Evolutionary conservation across 73 alveolate genomes (phyloP).

Genomic region (Paramecium bursaria): DNA sequence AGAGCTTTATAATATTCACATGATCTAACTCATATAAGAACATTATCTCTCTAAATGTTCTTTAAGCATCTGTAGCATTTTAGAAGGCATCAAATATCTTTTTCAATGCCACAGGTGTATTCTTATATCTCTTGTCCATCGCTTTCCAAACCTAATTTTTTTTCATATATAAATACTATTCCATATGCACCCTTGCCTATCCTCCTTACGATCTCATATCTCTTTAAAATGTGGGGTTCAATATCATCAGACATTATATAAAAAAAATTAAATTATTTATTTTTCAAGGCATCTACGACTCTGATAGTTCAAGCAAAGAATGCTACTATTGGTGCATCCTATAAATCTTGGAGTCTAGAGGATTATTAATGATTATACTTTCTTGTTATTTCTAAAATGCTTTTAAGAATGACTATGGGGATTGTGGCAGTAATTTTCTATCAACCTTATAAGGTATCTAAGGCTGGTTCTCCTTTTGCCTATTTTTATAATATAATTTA

Average conservation of each 20-base stretch:
- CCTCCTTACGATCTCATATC: constrained; percentile 72
- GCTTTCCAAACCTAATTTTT: constrained; percentile 85
- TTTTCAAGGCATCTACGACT: too few relatives aligned
- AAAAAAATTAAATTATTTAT: too few relatives aligned
- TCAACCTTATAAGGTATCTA: constrained; percentile 41
- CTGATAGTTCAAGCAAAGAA: constrained; percentile 46
- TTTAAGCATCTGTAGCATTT: constrained; percentile 82
- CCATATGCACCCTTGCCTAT: constrained; percentile 96
- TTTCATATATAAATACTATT: constrained; percentile 52
- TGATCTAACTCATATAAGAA: constrained; percentile 79
- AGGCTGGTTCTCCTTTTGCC: constrained; percentile 49
- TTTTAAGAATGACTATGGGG: constrained; percentile 66
- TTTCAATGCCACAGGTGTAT: constrained; percentile 85
- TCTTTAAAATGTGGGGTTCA: constrained; percentile 73
- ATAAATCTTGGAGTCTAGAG: constrained; percentile 35
- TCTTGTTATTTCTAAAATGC: constrained; percentile 60
- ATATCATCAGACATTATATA: constrained; percentile 73
- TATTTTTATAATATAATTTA: background rate
- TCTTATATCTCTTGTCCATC: constrained; percentile 83
- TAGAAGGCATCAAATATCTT: constrained; percentile 92
- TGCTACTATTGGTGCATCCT: constrained; percentile 32
- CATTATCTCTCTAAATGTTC: constrained; percentile 82
- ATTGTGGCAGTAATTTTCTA: constrained; percentile 67
- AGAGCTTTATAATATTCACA: constrained; percentile 72
- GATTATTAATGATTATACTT: background rate